phyloP scores from a whole-genome alignment of 345 rosid species.

The Sisymbrium irio region DNA sequence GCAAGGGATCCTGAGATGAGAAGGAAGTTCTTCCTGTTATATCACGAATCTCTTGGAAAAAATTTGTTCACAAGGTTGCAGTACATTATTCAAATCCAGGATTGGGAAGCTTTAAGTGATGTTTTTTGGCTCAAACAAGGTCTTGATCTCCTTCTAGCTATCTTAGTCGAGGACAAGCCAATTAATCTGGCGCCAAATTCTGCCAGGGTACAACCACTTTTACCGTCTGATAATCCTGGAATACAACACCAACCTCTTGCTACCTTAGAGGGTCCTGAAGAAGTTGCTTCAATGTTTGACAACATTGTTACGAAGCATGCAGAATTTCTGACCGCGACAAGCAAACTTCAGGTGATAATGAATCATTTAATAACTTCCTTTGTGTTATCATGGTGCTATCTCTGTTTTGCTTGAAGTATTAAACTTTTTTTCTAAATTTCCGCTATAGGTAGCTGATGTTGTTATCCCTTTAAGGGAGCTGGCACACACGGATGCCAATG shows the following conservation, averaged over 20 bases:
- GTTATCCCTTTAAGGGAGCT: constrained; percentile 88
- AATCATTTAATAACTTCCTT: background rate
- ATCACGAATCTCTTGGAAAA: constrained; percentile 81
- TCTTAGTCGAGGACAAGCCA: constrained; percentile 80
- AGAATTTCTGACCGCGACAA: constrained; percentile 76
- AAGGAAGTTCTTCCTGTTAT: constrained; percentile 78
- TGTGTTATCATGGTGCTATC: constrained; percentile 11
- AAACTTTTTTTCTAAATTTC: constrained; percentile 1
- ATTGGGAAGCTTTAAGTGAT: constrained; percentile 98
- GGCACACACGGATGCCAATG: constrained; percentile 93
- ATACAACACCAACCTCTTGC: constrained; percentile 55
- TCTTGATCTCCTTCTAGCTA: constrained; percentile 92
- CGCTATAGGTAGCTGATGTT: constrained; percentile 79
- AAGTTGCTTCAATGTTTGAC: constrained; percentile 73
- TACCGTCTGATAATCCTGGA: constrained; percentile 58
- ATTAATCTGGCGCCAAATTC: constrained; percentile 96
- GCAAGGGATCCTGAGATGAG: constrained; percentile 92
- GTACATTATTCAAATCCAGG: constrained; percentile 82
- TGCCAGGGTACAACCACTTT: constrained; percentile 77
- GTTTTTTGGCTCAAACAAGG: constrained; percentile 99
- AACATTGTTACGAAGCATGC: constrained; percentile 80
- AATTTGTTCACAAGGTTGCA: constrained; percentile 78
- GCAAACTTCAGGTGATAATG: constrained; percentile 80
- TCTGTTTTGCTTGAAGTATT: constrained; percentile 10
- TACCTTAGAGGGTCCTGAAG: constrained; percentile 66